Evolutionary conservation across 106 monocot species (phyloP), one percentile per base, ranked within the genome.

Genomic region (Allium fistulosum): DNA sequence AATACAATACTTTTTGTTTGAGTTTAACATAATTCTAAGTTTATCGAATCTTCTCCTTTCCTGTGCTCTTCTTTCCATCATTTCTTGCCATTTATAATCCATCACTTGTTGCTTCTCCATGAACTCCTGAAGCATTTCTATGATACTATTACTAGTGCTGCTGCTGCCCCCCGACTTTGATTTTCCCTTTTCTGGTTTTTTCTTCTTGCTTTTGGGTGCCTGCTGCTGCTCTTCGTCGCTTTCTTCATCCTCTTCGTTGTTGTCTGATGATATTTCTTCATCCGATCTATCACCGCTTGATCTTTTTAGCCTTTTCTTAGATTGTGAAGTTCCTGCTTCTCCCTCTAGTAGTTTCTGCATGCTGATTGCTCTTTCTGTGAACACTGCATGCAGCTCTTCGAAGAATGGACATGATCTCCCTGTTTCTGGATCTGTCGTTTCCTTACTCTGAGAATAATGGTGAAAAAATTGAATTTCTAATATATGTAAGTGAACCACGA

Each of bases 371-470:
- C 90, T 76, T 73, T 99, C 99, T 5, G 70, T 78, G 83, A 99
- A 99, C 17, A 99, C 79, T 2, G 90, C 83, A 49, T 93, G 90
- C 12, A 99, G 75, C 77, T 99, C 99, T 5, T 99, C 93, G 53
- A 99, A 99, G 85, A 99, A 99, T 11, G 99, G 99, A 69, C 93
- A 93, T 14, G 85, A 85, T 13, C 83, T 84, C 8, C 93, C 87
- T 49, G 68, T 80, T 11, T 99, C 90, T 13, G 89, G 89, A 71
- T 90, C 93, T 13, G 93, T 79, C 57, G 93, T 88, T 74, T 99
- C 99, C 46, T 87, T 90, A 1, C 92, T 87, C 99, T 99, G 73
- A 9, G 10, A 63, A 72, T 58, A 81, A 4, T 51, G 17, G 7
- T 63, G 1, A 37, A 37, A 37, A 37, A 4, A 5, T 1, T 37